Base-by-base conservation (phyloP, 768 basidiomycete species). In the Suillus lakei region DNA sequence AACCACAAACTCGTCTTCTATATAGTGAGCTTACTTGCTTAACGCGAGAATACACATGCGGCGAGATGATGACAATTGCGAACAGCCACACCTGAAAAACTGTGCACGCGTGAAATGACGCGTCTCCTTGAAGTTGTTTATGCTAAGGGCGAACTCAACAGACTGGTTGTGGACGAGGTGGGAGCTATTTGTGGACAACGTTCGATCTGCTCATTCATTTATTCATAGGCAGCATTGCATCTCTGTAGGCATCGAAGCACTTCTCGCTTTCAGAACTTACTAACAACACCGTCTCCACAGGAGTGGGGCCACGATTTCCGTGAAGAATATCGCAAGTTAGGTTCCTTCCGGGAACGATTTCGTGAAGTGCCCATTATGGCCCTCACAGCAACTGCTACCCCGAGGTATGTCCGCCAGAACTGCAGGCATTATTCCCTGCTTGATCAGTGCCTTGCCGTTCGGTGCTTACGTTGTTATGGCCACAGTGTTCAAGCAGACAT, bases 301-400 rank as follows among this genome's bases (percentile, higher is more conserved):
- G 92, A 93, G 81, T 94, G 92, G 93, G 92, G 91, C 0, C 91
- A 93, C 56, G 88, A 92, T 69, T 93, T 93, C 72, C 86, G 93
- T 30, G 81, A 75, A 38, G 89, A 92, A 50, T 95, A 94, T 71
- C 80, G 92, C 51, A 83, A 80, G 30, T 81, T 96, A 28, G 93
- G 93, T 5, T 73, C 78, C 44, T 91, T 96, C 73, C 85, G 93
- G 2, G 80, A 85, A 43, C 82, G 80, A 34, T 94, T 89, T 71
- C 83, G 84, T 1, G 79, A 83, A 63, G 85, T 95, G 5, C 93
- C 94, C 0, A 89, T 96, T 69, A 95, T 94, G 91, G 93, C 93
- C 4, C 76, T 95, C 44, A 95, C 93, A 1, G 93, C 93, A 2
- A 93, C 91, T 16, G 93, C 93, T 3, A 95, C 93, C 7, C 76